Evolutionary conservation across 2,329 filamentous ascomycete species (phyloP).

Genomic region (Aspergillus viridinutans): DNA sequence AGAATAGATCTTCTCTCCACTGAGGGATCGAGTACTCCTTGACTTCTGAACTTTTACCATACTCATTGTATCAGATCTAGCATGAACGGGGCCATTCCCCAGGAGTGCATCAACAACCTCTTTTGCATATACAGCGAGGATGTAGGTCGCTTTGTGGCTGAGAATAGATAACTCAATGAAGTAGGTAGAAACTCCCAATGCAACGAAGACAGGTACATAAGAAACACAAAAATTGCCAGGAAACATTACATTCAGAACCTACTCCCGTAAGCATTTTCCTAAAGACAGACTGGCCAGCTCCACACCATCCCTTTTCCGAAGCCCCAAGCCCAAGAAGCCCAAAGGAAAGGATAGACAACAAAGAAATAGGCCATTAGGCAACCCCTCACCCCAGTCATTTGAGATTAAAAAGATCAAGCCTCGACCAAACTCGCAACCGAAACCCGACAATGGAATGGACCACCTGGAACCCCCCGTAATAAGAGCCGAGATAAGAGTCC

Average conservation of each 20-base stretch:
- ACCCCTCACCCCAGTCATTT: constrained; percentile 6
- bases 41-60: background rate
- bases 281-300: background rate
- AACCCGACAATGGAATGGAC: constrained; percentile 12
- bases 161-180: background rate
- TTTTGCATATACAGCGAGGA: background rate
- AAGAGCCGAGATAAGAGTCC: constrained; percentile 14
- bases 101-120: too few relatives aligned
- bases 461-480: constrained; percentile 16
- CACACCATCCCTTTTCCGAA: background rate
- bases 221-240: background rate
- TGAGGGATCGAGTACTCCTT: background rate
- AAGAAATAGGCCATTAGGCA: constrained; percentile 8
- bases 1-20: background rate
- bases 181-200: background rate
- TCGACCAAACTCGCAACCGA: constrained; percentile 15
- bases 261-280: background rate
- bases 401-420: constrained; percentile 9
- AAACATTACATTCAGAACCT: background rate
- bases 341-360: background rate
- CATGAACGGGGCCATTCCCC: too few relatives aligned
- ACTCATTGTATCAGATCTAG: background rate
- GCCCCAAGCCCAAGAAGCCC: background rate
- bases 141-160: background rate
- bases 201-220: background rate